Evolutionary conservation across 352 stramenopile genomes (phyloP).

Genomic region (Pythium coloratum): DNA sequence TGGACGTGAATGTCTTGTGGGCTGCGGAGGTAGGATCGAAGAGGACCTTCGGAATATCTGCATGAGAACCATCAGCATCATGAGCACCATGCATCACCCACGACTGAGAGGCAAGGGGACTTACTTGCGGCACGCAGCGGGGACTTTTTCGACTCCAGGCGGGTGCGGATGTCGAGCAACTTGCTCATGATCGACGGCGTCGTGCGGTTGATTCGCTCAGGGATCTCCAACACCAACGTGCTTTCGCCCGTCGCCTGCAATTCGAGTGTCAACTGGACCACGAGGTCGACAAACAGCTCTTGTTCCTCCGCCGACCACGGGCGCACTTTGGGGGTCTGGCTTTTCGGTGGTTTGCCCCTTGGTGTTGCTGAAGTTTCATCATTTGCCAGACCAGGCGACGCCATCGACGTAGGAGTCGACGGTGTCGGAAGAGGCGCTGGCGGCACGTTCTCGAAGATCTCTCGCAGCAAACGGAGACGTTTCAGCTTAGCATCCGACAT

Average conservation of each 20-base stretch:
- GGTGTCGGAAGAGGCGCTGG: constrained; percentile 26
- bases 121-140: constrained; percentile 49
- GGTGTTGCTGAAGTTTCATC: not conserved
- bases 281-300: constrained; percentile 48
- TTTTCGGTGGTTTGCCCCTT: constrained; percentile 2
- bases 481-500: constrained; percentile 6
- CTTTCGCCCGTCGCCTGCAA: constrained; percentile 52
- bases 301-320: constrained; percentile 64
- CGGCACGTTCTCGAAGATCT: constrained; percentile 54
- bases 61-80: constrained; percentile 1
- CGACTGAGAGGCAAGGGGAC: constrained; percentile 7
- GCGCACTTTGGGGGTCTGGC: constrained; percentile 28
- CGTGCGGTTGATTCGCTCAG: constrained; percentile 39
- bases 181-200: constrained; percentile 60
- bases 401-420: constrained; percentile 5
- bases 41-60: constrained; percentile 57
- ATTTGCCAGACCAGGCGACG: not conserved
- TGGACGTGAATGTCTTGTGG: constrained; percentile 69
- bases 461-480: constrained; percentile 42
- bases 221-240: constrained; percentile 25
- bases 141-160: constrained; percentile 42
- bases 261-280: constrained; percentile 63
- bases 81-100: not conserved
- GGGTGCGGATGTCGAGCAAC: constrained; percentile 52
- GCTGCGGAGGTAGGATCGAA: constrained; percentile 54